Conservation (phyloP, 768 basidiomycete genomes). For the Pholiota conissans region DNA sequence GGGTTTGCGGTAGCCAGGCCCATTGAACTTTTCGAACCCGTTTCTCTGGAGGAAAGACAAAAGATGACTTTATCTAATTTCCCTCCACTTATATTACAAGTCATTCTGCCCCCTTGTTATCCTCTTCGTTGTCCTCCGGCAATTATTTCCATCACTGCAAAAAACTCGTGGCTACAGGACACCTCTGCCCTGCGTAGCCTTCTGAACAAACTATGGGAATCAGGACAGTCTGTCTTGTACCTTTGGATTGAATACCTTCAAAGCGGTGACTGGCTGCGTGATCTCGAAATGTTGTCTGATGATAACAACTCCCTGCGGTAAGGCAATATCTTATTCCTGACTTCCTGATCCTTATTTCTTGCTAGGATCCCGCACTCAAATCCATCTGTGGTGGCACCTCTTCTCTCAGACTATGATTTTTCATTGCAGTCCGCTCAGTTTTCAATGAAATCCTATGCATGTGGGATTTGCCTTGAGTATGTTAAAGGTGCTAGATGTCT, state of each 20-base stretch:
- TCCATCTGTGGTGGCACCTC: constrained; percentile 48
- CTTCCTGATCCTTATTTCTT: neutral
- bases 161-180: constrained; percentile 58
- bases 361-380: constrained; percentile 55
- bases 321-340: constrained; percentile 16
- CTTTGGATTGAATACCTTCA: constrained; percentile 73
- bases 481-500: constrained; percentile 77
- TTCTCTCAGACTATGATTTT: constrained; percentile 50
- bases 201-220: constrained; percentile 58
- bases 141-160: constrained; percentile 53
- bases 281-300: constrained; percentile 37
- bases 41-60: constrained; percentile 13
- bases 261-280: constrained; percentile 60
- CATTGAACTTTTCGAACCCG: constrained; percentile 36
- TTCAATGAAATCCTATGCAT: constrained; percentile 62
- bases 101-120: constrained; percentile 54
- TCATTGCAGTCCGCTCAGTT: constrained; percentile 53
- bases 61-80: constrained; percentile 47
- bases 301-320: constrained; percentile 37
- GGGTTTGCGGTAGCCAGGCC: constrained; percentile 48
- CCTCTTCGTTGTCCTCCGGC: constrained; percentile 55
- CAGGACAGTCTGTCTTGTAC: constrained; percentile 62
- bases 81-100: constrained; percentile 61
- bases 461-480: constrained; percentile 73
- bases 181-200: constrained; percentile 33